Evolutionary conservation across 2,329 filamentous ascomycete species (phyloP).

Genomic region (Botrytis pseudocinerea): DNA sequence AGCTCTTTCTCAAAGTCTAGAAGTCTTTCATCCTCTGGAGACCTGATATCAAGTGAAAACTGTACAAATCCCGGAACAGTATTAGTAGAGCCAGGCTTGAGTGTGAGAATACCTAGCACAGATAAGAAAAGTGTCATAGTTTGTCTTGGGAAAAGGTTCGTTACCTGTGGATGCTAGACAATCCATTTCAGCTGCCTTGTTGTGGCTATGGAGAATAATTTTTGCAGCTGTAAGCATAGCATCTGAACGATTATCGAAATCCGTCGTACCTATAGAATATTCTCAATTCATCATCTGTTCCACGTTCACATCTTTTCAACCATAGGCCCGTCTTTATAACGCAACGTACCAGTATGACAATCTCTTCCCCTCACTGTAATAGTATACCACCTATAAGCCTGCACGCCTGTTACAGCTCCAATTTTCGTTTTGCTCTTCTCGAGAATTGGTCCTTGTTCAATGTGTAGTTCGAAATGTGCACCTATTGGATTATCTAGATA

Average conservation of each 20-base stretch:
- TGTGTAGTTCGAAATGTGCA: slow-evolving; percentile 81
- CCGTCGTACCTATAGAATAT: slow-evolving; percentile 56
- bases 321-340: background rate
- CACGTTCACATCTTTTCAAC: background rate
- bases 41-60: slow-evolving; percentile 69
- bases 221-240: slow-evolving; percentile 66
- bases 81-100: slow-evolving; percentile 69
- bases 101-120: slow-evolving; percentile 60
- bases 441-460: slow-evolving; percentile 79
- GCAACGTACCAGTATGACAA: slow-evolving; percentile 59
- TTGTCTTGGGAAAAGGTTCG: background rate
- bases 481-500: slow-evolving; percentile 64
- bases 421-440: slow-evolving; percentile 64
- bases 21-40: slow-evolving; percentile 56
- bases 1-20: slow-evolving; percentile 58
- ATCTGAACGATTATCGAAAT: slow-evolving; percentile 65
- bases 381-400: slow-evolving; percentile 74
- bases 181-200: slow-evolving; percentile 57
- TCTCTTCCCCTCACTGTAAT: slow-evolving; percentile 66
- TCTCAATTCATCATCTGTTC: background rate
- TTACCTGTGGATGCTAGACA: slow-evolving; percentile 59
- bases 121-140: background rate
- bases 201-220: slow-evolving; percentile 66
- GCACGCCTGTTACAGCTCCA: slow-evolving; percentile 70
- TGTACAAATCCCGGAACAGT: slow-evolving; percentile 69